Evolutionary conservation across 2,329 filamentous ascomycete species (phyloP), one percentile per base, ranked within the genome.

Genomic region (Stemphylium vesicarium): DNA sequence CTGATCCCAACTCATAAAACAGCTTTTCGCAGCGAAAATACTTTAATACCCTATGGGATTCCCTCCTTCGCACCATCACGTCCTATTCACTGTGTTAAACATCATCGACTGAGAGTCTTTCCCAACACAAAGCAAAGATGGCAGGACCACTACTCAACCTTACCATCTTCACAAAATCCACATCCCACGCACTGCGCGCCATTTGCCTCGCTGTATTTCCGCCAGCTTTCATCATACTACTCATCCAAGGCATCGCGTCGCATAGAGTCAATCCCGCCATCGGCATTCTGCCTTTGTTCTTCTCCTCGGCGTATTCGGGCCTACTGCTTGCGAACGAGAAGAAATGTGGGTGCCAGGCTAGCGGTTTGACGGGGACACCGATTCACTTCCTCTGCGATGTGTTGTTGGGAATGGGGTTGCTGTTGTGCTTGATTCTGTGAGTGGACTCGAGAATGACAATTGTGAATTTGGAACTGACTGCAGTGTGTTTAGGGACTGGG

Each of bases 211-310:
- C 60, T 4, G 59, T 55, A 13, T 71, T 71, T 48, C 52, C 60
- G 1, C 68, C 67, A 0, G 67, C 56, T 2, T 72, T 73, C 38
- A 8, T 68, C 41, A 39, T 73, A 11, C 60, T 73, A 2, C 59
- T 72, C 18, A 64, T 71, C 36, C 54, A 64, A 16, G 68, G 68
- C 38, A 61, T 72, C 16, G n/a, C 42, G 4, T 56, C 63, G 2
- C 4, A 38, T 2, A 16, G 51, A 10, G 67, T 69, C 1, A 69
- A 71, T 26, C 70, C 70, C 2, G 66, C 69, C 9, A 69, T 72
- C 39, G 63, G 65, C 5, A 58, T 73, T 24, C 29, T 73, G 0
- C 70, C 70, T 0, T 59, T 73, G 4, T 69, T 69, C 51, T 61
- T 67, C 50, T 72, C 68, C 1, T 48, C 69, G 1, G 53, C 57